Conservation (phyloP, 768 basidiomycete genomes). For the Mycena alexandri region DNA sequence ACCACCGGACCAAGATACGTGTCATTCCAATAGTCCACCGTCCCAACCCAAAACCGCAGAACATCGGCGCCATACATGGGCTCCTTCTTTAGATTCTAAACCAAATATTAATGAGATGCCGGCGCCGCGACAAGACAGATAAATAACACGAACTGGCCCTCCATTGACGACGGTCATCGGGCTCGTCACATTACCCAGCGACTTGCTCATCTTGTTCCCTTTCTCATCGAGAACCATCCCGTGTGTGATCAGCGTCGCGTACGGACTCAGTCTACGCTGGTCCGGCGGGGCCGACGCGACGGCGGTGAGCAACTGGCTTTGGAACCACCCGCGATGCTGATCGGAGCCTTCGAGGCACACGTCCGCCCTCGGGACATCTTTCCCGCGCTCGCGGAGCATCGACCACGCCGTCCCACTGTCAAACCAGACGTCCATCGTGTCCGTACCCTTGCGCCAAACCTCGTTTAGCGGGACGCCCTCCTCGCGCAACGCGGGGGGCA, state of each 20-base stretch:
- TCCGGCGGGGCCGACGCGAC: slow-evolving; percentile 61
- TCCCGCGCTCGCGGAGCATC: slow-evolving; percentile 61
- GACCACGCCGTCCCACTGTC: slow-evolving; percentile 98
- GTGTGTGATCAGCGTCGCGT: slow-evolving; percentile 89
- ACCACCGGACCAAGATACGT: slow-evolving; percentile 86
- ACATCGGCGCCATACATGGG: slow-evolving; percentile 90
- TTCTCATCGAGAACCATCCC: slow-evolving; percentile 95
- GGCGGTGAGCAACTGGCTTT: slow-evolving; percentile 90
- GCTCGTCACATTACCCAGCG: slow-evolving; percentile 89
- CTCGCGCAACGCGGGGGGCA: slow-evolving; percentile 69
- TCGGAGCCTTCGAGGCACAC: slow-evolving; percentile 96
- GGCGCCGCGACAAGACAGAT: neutral
- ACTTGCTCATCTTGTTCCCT: slow-evolving; percentile 99
- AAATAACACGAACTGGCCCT: slow-evolving; percentile 65
- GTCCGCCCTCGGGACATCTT: slow-evolving; percentile 69
- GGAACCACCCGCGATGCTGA: slow-evolving; percentile 99
- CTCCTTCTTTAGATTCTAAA: slow-evolving; percentile 74
- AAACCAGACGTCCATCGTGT: slow-evolving; percentile 99
- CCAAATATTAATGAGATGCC: slow-evolving; percentile 7
- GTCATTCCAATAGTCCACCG: slow-evolving; percentile 91
- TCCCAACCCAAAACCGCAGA: slow-evolving; percentile 91
- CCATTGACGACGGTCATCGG: slow-evolving; percentile 87
- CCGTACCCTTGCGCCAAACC: slow-evolving; percentile 83
- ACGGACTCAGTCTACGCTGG: slow-evolving; percentile 63
- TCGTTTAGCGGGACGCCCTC: slow-evolving; percentile 56